Percentiles rank a stretch among this genome's conserved stretches.
Evolutionary conservation across 176 grass and related monocot species (phyloP).

Genomic region (Olyra latifolia): DNA sequence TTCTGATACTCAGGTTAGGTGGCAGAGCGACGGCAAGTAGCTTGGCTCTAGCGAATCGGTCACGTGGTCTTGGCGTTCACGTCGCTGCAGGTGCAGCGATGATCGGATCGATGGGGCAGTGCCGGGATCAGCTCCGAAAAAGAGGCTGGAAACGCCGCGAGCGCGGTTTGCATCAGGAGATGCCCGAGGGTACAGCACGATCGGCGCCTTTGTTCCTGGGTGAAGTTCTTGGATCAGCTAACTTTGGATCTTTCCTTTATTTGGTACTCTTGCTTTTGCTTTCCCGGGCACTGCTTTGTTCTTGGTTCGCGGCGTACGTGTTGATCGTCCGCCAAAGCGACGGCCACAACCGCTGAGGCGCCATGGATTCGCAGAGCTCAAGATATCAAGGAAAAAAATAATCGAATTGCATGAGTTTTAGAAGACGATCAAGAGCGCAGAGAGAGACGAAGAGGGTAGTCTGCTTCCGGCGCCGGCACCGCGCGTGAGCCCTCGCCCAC

Average conservation of each 20-base stretch:
- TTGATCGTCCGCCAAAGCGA: background rate
- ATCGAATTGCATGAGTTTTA: too few relatives aligned
- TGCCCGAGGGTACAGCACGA: background rate
- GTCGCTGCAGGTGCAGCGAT: too few relatives aligned
- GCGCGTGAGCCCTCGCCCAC: too few relatives aligned
- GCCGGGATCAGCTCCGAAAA: background rate
- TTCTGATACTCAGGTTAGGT: slow-evolving; percentile 12
- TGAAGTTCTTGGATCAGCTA: background rate
- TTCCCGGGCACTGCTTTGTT: slow-evolving; percentile 9
- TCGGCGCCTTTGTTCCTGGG: slow-evolving; percentile 31
- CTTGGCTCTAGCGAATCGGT: background rate
- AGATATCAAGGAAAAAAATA: too few relatives aligned
- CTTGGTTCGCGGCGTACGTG: background rate
- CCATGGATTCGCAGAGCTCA: background rate
- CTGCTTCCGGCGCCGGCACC: too few relatives aligned
- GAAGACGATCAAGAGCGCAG: too few relatives aligned
- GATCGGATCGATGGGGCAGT: background rate
- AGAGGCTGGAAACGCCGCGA: background rate
- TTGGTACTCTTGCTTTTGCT: background rate
- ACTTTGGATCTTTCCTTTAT: slow-evolving; percentile 25
- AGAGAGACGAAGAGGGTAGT: too few relatives aligned
- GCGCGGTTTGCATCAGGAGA: background rate
- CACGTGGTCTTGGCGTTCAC: too few relatives aligned
- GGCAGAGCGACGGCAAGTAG: too few relatives aligned
- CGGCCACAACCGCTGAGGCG: background rate